Evolutionary conservation across 2,329 filamentous ascomycete genomes (phyloP).

Genomic region (Penicillium thymicola): DNA sequence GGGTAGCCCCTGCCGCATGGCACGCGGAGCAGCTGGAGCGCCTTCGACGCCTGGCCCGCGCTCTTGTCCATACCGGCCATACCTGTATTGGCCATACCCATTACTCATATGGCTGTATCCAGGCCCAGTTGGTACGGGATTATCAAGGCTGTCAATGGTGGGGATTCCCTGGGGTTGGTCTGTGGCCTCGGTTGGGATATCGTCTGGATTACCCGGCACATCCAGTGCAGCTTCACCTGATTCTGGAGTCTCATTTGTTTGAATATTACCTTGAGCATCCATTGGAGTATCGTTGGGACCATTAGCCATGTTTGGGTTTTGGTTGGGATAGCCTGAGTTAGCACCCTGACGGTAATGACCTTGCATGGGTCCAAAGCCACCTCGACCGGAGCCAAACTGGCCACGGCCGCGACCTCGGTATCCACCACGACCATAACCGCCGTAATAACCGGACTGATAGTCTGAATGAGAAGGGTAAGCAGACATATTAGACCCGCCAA

Average conservation of each 20-base stretch:
- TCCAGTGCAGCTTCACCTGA: background rate
- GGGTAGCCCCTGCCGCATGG: constrained; percentile 84
- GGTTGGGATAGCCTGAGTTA: constrained; percentile 36
- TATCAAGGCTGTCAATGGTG: constrained; percentile 23
- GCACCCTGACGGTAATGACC: constrained; percentile 31
- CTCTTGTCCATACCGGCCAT: constrained; percentile 43
- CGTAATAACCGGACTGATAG: constrained; percentile 74
- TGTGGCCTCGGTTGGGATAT: background rate
- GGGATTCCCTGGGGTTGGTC: constrained; percentile 25
- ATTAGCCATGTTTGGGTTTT: constrained; percentile 28
- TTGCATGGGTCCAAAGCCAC: constrained; percentile 38
- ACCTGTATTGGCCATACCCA: constrained; percentile 28
- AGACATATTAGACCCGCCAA: constrained; percentile 63
- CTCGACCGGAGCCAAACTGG: constrained; percentile 44
- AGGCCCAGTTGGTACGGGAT: constrained; percentile 13
- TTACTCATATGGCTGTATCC: constrained; percentile 16
- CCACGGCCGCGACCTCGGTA: constrained; percentile 62
- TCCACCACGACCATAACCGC: constrained; percentile 62
- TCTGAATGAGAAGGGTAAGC: constrained; percentile 63
- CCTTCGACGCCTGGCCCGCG: constrained; percentile 60
- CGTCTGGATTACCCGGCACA: constrained; percentile 1
- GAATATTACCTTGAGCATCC: constrained; percentile 14
- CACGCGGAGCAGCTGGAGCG: constrained; percentile 89
- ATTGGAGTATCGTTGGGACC: constrained; percentile 20
- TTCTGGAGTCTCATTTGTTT: constrained; percentile 12